Conservation (phyloP, 2,329 filamentous ascomycete species). For the Colletotrichum lindemuthianum region DNA sequence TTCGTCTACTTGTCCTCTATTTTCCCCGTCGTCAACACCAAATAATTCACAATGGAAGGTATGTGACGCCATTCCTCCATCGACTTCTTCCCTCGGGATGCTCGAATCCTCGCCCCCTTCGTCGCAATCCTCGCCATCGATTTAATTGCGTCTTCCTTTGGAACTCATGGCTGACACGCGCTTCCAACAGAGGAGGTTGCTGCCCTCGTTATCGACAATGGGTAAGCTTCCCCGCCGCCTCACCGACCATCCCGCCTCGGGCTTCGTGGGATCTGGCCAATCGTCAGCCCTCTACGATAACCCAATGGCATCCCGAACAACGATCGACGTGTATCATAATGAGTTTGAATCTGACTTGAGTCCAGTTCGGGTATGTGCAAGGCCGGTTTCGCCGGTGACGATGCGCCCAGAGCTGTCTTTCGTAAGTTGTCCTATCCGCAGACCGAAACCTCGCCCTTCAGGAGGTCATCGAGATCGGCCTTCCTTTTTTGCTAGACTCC, state of each 20-base stretch:
- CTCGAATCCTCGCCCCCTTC: conserved; percentile 12
- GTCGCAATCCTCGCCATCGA: conserved; percentile 29
- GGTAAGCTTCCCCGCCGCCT: conserved; percentile 76
- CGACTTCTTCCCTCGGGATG: conserved; percentile 11
- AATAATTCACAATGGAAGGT: conserved; percentile 40
- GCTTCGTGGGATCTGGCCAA: conserved; percentile 15
- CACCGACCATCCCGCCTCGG: conserved; percentile 46
- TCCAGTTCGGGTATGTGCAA: conserved; percentile 99
- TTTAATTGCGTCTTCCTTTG: conserved; percentile 1
- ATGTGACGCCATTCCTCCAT: conserved; percentile 33
- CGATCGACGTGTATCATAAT: conserved; percentile 20
- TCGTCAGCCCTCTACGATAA: conserved; percentile 21
- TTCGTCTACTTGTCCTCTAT: conserved; percentile 20
- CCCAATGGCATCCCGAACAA: conserved; percentile 29
- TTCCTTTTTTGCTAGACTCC: neutral
- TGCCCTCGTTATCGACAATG: conserved; percentile 99
- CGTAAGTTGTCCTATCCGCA: conserved; percentile 76
- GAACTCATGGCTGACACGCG: conserved; percentile 52
- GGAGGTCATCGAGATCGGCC: conserved; percentile 14
- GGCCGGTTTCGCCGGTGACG: conserved; percentile 99
- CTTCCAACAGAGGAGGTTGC: conserved; percentile 93
- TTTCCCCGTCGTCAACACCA: conserved; percentile 35
- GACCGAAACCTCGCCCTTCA: conserved; percentile 24
- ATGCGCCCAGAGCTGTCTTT: conserved; percentile 99
- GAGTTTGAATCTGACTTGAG: conserved; percentile 49